Conservation (phyloP, 2,329 filamentous ascomycete species). For the Anisogramma anomala region DNA sequence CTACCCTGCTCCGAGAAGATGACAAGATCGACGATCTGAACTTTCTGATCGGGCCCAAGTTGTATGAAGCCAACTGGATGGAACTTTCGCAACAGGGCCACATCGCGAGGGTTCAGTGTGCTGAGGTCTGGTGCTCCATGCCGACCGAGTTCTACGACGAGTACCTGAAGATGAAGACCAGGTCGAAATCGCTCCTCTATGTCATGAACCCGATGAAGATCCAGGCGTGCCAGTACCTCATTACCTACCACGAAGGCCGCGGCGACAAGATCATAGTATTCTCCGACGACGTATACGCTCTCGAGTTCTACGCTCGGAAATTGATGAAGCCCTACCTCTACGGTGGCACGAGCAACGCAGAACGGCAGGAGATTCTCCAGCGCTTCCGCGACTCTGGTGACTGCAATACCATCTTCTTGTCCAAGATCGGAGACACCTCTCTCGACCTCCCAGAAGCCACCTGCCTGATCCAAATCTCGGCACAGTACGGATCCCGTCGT, state of each 20-base stretch:
- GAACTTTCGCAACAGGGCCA: slow-evolving; percentile 93
- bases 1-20: slow-evolving; percentile 87
- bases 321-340: slow-evolving; percentile 84
- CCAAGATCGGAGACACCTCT: slow-evolving; percentile 97
- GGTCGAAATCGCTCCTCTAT: slow-evolving; percentile 50
- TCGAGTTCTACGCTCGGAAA: slow-evolving; percentile 74
- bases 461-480: slow-evolving; percentile 92
- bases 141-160: slow-evolving; percentile 96
- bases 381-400: slow-evolving; percentile 90
- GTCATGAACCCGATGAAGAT: slow-evolving; percentile 98
- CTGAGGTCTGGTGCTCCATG: slow-evolving; percentile 99
- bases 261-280: slow-evolving; percentile 98
- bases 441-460: slow-evolving; percentile 93
- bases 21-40: slow-evolving; percentile 98
- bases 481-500: slow-evolving; percentile 90
- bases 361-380: slow-evolving; percentile 77
- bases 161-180: slow-evolving; percentile 60
- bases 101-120: slow-evolving; percentile 93
- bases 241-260: slow-evolving; percentile 88
- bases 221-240: slow-evolving; percentile 94
- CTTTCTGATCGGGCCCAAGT: slow-evolving; percentile 91
- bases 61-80: slow-evolving; percentile 99
- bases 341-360: slow-evolving; percentile 73
- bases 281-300: slow-evolving; percentile 90
- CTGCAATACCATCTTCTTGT: slow-evolving; percentile 88